These are phyloP conservation scores for Neonectria coccinea DNA, from an alignment of 2,329 filamentous ascomycete species.

Conservation along the genomic window DNA sequence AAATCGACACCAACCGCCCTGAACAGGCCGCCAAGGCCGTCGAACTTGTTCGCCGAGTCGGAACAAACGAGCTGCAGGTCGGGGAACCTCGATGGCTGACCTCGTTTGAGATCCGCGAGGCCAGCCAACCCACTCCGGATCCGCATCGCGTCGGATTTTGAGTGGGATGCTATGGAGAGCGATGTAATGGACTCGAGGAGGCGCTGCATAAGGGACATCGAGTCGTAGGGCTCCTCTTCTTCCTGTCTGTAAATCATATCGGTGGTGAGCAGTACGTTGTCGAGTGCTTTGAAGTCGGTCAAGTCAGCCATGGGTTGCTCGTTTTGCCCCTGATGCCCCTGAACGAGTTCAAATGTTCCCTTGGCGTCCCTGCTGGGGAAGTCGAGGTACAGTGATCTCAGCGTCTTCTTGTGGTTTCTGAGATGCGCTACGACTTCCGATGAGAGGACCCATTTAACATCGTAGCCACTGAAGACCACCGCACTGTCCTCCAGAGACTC, in stretches of 20 bases:
- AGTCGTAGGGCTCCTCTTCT: conserved; percentile 9
- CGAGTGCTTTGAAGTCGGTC: conserved; percentile 18
- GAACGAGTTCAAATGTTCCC: not conserved
- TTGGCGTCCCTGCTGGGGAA: not conserved
- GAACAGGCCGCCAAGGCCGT: not conserved
- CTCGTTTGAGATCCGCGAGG: conserved; percentile 8
- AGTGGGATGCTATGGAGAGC: conserved; percentile 19
- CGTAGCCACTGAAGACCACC: no score
- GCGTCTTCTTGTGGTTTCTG: conserved; percentile 7
- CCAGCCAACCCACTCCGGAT: conserved; percentile 11
- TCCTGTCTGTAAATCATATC: conserved; percentile 17
- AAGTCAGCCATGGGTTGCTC: conserved; percentile 15
- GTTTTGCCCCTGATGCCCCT: not conserved
- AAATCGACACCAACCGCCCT: conserved; percentile 12
- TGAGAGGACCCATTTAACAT: conserved; percentile 9
- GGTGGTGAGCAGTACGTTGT: conserved; percentile 25
- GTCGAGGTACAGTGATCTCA: conserved; percentile 31
- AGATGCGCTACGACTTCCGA: conserved; percentile 19
- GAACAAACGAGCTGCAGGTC: conserved; percentile 20
- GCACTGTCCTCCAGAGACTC: conserved; percentile 1
- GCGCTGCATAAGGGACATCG: conserved; percentile 14
- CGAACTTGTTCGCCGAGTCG: conserved; percentile 3
- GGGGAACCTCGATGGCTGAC: not conserved
- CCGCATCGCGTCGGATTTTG: not conserved
- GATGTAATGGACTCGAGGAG: conserved; percentile 21